These are phyloP conservation scores for Ophiocytium majus DNA, from an alignment of 352 stramenopile genomes.

Conservation along the genomic window DNA sequence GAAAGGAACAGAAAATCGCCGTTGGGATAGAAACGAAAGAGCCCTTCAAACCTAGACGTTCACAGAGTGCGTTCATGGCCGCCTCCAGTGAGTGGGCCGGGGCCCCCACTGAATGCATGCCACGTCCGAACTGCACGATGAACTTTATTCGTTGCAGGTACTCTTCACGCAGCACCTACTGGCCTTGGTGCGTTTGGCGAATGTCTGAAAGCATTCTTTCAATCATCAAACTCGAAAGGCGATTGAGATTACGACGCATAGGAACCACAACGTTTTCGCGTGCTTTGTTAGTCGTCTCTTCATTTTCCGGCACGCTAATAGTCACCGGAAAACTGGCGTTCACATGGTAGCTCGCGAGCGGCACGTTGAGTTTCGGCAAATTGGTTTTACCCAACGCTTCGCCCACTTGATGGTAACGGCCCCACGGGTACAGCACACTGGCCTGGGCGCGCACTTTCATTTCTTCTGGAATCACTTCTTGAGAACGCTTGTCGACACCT, in stretches of 20 bases:
- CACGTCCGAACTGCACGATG: neutral
- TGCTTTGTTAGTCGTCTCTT: neutral
- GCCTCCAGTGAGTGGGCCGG: neutral
- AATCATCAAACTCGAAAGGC: neutral
- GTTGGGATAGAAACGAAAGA: neutral
- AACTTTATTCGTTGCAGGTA: neutral
- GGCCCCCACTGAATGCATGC: neutral
- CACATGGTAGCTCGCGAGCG: neutral
- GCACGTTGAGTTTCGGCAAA: neutral
- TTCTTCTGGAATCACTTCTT: neutral
- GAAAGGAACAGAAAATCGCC: neutral
- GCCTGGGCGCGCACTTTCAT: neutral
- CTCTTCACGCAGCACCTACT: neutral
- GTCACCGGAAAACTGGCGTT: neutral
- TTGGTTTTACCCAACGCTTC: neutral
- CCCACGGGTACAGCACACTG: neutral
- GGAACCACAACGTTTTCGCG: neutral
- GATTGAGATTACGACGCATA: neutral
- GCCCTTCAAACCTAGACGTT: neutral
- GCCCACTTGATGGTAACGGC: neutral
- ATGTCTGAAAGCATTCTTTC: neutral
- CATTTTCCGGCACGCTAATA: slow-evolving; percentile 5
- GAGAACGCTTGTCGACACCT: neutral
- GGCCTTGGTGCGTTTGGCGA: neutral
- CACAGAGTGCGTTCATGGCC: neutral